Evolutionary conservation across 805 yeast genomes (phyloP).

Genomic region (Lipomyces starkeyi): DNA sequence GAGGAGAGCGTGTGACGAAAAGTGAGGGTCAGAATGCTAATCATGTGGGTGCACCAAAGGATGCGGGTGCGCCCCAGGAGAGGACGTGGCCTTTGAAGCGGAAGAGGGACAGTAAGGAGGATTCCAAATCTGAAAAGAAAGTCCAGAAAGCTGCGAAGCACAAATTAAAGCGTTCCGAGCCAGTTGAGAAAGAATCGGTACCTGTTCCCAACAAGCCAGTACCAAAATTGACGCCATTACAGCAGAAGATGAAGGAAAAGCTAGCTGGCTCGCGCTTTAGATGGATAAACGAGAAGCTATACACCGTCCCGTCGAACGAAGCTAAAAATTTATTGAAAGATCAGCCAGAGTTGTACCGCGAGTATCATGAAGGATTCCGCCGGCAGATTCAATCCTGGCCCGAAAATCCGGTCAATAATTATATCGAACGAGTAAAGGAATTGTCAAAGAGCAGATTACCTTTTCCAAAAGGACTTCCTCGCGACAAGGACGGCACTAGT

Average conservation of each 20-base stretch:
- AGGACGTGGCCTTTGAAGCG: not conserved
- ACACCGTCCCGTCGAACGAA: conserved; percentile 78
- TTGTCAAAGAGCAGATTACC: conserved; percentile 17
- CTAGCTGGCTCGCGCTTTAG: conserved; percentile 93
- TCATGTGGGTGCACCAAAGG: not conserved
- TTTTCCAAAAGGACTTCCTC: conserved; percentile 54
- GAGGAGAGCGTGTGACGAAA: not conserved
- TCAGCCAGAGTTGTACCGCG: conserved; percentile 89
- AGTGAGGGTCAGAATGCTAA: not conserved
- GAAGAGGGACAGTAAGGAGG: conserved; percentile 24
- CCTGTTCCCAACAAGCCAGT: not conserved
- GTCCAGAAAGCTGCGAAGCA: not conserved
- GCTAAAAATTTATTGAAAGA: conserved; percentile 75
- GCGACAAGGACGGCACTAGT: conserved; percentile 58
- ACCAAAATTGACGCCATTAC: conserved; percentile 74
- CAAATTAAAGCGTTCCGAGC: not conserved
- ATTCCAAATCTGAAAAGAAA: conserved; percentile 16
- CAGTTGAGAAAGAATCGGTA: not conserved
- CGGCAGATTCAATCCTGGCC: conserved; percentile 98
- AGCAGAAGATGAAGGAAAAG: conserved; percentile 94
- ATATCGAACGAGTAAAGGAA: conserved; percentile 69
- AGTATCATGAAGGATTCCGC: conserved; percentile 93
- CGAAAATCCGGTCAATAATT: conserved; percentile 94
- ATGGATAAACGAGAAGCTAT: conserved; percentile 98
- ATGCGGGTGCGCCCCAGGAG: not conserved